Evolutionary conservation across 306 rosid species (phyloP).

Genomic region (Bauhinia variegata): DNA sequence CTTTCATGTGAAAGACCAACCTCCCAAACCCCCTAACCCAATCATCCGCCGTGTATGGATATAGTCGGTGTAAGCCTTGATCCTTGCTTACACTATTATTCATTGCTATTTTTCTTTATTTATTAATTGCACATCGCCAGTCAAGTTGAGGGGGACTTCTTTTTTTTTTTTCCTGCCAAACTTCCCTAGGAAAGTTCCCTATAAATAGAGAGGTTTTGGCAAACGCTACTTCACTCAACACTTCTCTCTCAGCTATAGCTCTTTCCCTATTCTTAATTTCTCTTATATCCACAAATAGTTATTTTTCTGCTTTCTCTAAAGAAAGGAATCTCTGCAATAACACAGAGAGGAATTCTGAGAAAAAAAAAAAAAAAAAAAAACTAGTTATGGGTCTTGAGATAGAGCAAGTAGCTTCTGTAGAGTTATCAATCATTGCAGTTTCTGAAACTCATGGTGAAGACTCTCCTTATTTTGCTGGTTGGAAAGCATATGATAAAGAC

Average conservation of each 20-base stretch:
- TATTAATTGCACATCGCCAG: conserved; percentile 15
- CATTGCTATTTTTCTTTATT: conserved; percentile 35
- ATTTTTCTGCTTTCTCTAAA: conserved; percentile 27
- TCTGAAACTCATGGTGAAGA: conserved; percentile 93
- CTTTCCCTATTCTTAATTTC: conserved; percentile 11
- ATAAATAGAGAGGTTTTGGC: conserved; percentile 45
- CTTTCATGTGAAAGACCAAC: conserved; percentile 23
- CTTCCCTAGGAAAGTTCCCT: conserved; percentile 32
- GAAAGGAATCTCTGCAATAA: background rate
- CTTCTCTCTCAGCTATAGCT: conserved; percentile 1
- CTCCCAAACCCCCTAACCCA: conserved; percentile 16
- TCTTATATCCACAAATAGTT: conserved; percentile 15
- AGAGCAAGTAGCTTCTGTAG: conserved; percentile 53
- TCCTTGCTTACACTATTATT: conserved; percentile 56
- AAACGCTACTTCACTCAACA: conserved; percentile 58
- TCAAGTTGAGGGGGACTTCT: conserved; percentile 36
- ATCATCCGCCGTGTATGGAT: conserved; percentile 60
- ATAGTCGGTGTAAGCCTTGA: conserved; percentile 47
- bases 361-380: too few relatives aligned
- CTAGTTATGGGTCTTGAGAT: conserved; percentile 64
- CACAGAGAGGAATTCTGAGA: background rate
- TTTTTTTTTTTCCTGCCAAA: conserved; percentile 26
- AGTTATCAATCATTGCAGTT: conserved; percentile 66
- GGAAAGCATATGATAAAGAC: conserved; percentile 91
- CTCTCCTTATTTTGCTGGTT: conserved; percentile 94